A percentile compares a stretch with the other conserved stretches of the same genome.
Evolutionary conservation across 1,284 basidiomycete species (phyloP).

Genomic region (Coniophora puteana): DNA sequence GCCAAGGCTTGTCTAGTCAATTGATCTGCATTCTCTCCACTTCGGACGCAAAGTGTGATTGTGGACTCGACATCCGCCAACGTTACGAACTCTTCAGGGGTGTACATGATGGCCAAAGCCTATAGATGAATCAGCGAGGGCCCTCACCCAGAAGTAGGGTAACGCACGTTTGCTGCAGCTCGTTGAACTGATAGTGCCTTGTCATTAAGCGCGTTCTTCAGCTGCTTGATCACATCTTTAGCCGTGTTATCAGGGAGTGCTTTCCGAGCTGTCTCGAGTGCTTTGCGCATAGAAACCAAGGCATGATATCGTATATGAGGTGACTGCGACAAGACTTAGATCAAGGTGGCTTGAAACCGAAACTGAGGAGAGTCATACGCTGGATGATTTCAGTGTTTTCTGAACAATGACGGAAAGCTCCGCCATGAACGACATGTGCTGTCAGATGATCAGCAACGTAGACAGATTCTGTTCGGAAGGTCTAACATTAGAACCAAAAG

Average conservation of each 20-base stretch:
- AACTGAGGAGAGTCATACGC: slow-evolving; percentile 39
- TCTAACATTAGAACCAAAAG: slow-evolving; percentile 78
- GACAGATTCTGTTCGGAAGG: neutral
- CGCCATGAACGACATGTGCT: slow-evolving; percentile 95
- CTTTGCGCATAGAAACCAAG: slow-evolving; percentile 72
- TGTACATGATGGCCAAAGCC: slow-evolving; percentile 67
- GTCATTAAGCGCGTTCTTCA: slow-evolving; percentile 75
- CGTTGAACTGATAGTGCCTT: slow-evolving; percentile 87
- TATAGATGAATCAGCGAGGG: slow-evolving; percentile 9
- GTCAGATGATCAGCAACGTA: slow-evolving; percentile 3
- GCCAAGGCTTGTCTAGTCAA: slow-evolving; percentile 79
- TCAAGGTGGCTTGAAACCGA: slow-evolving; percentile 1
- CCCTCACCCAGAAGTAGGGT: neutral
- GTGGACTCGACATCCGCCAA: slow-evolving; percentile 77
- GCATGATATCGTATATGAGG: slow-evolving; percentile 85
- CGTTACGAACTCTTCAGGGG: slow-evolving; percentile 49
- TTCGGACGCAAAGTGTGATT: slow-evolving; percentile 67
- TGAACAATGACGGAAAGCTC: slow-evolving; percentile 71
- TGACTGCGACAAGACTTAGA: slow-evolving; percentile 38
- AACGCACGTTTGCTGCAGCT: slow-evolving; percentile 70
- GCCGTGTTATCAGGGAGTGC: slow-evolving; percentile 77
- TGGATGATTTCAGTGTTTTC: slow-evolving; percentile 69
- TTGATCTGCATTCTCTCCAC: slow-evolving; percentile 82
- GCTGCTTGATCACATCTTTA: slow-evolving; percentile 86
- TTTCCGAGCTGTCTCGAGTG: slow-evolving; percentile 74